phyloP scores from a whole-genome alignment of 345 rosid species.

The Populus simonii region DNA sequence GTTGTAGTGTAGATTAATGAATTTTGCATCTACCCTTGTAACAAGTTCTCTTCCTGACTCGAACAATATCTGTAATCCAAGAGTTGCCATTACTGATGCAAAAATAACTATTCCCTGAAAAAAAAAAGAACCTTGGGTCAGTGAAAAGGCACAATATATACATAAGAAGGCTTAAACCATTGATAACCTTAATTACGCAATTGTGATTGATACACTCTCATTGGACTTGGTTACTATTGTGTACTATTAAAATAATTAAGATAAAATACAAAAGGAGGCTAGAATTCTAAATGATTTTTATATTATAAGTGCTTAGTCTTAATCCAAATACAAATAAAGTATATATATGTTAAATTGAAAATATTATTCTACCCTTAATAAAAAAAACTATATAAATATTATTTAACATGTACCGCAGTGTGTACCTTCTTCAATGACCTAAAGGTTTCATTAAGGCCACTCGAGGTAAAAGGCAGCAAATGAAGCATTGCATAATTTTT shows the following conservation, averaged over 20 bases:
- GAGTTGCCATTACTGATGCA: constrained; percentile 56
- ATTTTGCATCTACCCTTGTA: constrained; percentile 22
- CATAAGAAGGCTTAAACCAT: background rate
- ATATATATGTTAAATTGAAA: no score
- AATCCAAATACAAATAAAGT: no score
- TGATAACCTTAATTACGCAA: background rate
- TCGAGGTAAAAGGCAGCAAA: background rate
- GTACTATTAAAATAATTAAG: background rate
- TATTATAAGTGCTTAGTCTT: no score
- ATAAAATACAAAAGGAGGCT: no score
- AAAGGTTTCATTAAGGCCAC: background rate
- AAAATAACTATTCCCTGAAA: constrained; percentile 53
- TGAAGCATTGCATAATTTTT: background rate
- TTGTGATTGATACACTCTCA: background rate
- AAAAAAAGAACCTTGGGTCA: background rate
- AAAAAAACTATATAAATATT: no score
- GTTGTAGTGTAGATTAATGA: background rate
- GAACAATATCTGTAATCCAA: constrained; percentile 51
- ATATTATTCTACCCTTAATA: no score
- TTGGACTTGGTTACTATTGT: background rate
- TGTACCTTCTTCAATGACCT: background rate
- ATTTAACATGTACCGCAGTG: background rate
- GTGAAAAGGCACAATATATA: background rate
- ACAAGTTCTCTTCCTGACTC: constrained; percentile 53
- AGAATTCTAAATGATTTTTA: no score